A percentile compares a stretch with the other conserved stretches of the same genome.
Conservation (phyloP, 345 rosid genomes). For the Erodium maritimum region DNA sequence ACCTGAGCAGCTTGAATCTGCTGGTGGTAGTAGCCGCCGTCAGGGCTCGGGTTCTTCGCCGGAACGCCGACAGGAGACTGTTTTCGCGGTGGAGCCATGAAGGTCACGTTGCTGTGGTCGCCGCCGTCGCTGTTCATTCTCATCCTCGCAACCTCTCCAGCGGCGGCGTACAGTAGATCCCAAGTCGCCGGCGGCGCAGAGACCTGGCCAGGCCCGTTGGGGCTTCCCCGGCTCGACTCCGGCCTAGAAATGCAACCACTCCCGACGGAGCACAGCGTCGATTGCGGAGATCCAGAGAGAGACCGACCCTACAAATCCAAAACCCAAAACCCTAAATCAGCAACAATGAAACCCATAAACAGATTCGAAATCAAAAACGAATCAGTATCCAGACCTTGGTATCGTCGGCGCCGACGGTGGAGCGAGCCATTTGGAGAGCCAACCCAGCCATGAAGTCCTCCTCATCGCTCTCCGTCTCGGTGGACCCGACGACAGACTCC, state of each 20-base stretch:
- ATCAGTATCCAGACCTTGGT: no score
- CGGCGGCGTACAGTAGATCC: constrained; percentile 50
- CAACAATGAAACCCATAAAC: not conserved
- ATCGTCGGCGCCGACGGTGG: constrained; percentile 16
- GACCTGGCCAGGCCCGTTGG: constrained; percentile 12
- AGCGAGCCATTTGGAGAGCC: constrained; percentile 28
- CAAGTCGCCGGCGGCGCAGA: constrained; percentile 29
- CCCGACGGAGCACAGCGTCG: constrained; percentile 30
- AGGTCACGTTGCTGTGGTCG: no score
- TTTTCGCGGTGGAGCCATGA: no score
- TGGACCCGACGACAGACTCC: constrained; percentile 43
- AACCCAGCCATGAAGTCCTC: constrained; percentile 29
- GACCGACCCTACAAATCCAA: constrained; percentile 19
- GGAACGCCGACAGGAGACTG: no score
- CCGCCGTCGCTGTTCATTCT: constrained; percentile 15
- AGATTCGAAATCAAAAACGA: no score
- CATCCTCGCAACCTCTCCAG: constrained; percentile 40
- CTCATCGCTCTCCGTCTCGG: constrained; percentile 55
- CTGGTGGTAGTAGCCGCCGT: no score
- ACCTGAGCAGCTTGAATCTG: no score
- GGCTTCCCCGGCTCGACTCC: constrained; percentile 23
- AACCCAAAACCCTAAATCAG: not conserved
- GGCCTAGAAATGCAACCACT: constrained; percentile 26
- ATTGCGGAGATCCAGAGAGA: constrained; percentile 41
- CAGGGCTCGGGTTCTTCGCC: no score